A percentile compares a stretch with the other conserved stretches of the same genome.
Conservation (phyloP, 768 basidiomycete species). For the Kwoniella bestiolae region DNA sequence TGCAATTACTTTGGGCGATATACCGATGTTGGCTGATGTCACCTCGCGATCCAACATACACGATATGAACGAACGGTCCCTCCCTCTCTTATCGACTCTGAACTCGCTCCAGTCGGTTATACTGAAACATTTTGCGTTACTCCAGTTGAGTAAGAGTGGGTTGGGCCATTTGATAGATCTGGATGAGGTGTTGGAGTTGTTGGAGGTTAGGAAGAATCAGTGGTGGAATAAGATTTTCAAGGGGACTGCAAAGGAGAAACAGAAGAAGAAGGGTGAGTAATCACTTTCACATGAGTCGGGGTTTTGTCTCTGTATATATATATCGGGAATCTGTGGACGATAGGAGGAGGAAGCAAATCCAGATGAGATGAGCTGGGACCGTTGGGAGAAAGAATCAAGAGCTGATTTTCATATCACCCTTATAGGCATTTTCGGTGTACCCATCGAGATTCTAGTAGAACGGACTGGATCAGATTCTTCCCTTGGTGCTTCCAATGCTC, state of each 20-base stretch:
- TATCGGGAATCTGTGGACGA: too few relatives aligned
- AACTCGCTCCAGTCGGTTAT: slow-evolving; percentile 83
- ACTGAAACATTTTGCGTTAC: slow-evolving; percentile 86
- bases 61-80: slow-evolving; percentile 62
- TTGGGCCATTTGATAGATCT: slow-evolving; percentile 71
- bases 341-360: too few relatives aligned
- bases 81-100: slow-evolving; percentile 82
- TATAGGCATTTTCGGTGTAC: slow-evolving; percentile 88
- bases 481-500: slow-evolving; percentile 78
- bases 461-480: slow-evolving; percentile 94
- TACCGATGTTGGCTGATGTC: slow-evolving; percentile 87
- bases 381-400: too few relatives aligned
- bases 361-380: not conserved
- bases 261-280: slow-evolving; percentile 67
- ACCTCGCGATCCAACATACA: slow-evolving; percentile 64
- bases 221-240: slow-evolving; percentile 98
- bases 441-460: slow-evolving; percentile 89
- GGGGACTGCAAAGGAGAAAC: slow-evolving; percentile 78
- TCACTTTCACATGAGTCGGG: not conserved
- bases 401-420: not conserved
- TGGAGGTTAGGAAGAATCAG: slow-evolving; percentile 87
- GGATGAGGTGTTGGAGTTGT: slow-evolving; percentile 89
- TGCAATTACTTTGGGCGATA: slow-evolving; percentile 89
- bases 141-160: slow-evolving; percentile 75
- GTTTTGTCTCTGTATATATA: too few relatives aligned